phyloP scores from a whole-genome alignment of 2,329 filamentous ascomycete genomes.

The Boeremia lycopersici region DNA sequence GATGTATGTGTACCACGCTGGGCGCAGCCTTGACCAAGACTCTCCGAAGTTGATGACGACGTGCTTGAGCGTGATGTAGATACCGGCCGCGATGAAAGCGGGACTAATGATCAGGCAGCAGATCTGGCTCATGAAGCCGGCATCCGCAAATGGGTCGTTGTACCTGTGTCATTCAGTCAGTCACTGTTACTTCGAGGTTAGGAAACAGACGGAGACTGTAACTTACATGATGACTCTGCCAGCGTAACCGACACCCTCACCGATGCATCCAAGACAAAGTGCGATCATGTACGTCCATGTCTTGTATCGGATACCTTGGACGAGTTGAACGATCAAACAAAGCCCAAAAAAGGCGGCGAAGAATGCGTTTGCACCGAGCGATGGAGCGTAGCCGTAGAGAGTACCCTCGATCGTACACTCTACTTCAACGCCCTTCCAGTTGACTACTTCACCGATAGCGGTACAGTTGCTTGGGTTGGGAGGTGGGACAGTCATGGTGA shows the following conservation, averaged over 20 bases:
- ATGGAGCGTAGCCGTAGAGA: slow-evolving; percentile 61
- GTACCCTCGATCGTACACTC: slow-evolving; percentile 55
- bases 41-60: slow-evolving; percentile 62
- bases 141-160: slow-evolving; percentile 57
- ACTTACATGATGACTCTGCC: slow-evolving; percentile 59
- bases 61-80: slow-evolving; percentile 64
- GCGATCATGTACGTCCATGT: slow-evolving; percentile 63
- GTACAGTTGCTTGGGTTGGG: slow-evolving; percentile 25
- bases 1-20: slow-evolving; percentile 60
- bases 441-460: slow-evolving; percentile 17
- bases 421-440: neutral
- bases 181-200: neutral
- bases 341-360: slow-evolving; percentile 59
- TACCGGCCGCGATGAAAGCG: slow-evolving; percentile 60
- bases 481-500: slow-evolving; percentile 29
- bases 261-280: slow-evolving; percentile 54
- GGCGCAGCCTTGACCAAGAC: slow-evolving; percentile 35
- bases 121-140: slow-evolving; percentile 61
- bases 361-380: slow-evolving; percentile 58
- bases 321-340: slow-evolving; percentile 55
- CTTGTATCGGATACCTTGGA: slow-evolving; percentile 56
- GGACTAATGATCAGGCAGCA: slow-evolving; percentile 63
- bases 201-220: neutral
- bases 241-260: slow-evolving; percentile 62
- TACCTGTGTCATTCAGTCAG: slow-evolving; percentile 10